phyloP scores from a whole-genome alignment of 1,284 basidiomycete genomes.

The Rhodotorula sp. region DNA sequence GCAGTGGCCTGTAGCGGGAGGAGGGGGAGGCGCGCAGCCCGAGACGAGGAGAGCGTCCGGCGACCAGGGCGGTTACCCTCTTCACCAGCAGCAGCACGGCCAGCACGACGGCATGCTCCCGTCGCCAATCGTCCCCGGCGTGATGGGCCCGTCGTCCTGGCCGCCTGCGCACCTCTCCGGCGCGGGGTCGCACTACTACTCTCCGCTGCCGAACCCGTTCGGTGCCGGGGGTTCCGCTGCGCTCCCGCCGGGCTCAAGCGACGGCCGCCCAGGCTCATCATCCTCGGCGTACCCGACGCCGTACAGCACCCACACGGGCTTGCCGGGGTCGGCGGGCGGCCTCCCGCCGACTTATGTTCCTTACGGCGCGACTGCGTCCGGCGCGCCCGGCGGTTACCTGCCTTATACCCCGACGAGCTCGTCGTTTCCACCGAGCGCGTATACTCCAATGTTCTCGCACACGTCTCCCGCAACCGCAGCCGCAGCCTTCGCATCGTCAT shows the following conservation, averaged over 20 bases:
- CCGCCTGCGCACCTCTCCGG: neutral
- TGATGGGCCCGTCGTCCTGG: neutral
- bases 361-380: neutral
- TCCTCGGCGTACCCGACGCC: neutral
- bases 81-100: neutral
- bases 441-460: neutral
- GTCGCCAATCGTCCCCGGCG: neutral
- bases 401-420: neutral
- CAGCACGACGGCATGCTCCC: constrained; percentile 1
- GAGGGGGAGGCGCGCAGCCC: neutral
- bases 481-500: neutral
- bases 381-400: neutral
- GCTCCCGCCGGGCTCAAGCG: neutral
- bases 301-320: neutral
- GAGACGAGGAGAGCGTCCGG: neutral
- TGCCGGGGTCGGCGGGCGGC: neutral
- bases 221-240: neutral
- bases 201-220: neutral
- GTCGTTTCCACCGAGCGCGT: neutral
- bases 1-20: neutral
- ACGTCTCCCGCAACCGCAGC: neutral
- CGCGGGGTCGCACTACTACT: neutral
- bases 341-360: neutral
- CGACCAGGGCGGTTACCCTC: neutral
- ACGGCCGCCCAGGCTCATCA: neutral